Base-by-base conservation (phyloP, 208 protist genomes). In the Acanthamoeba lenticulata region DNA sequence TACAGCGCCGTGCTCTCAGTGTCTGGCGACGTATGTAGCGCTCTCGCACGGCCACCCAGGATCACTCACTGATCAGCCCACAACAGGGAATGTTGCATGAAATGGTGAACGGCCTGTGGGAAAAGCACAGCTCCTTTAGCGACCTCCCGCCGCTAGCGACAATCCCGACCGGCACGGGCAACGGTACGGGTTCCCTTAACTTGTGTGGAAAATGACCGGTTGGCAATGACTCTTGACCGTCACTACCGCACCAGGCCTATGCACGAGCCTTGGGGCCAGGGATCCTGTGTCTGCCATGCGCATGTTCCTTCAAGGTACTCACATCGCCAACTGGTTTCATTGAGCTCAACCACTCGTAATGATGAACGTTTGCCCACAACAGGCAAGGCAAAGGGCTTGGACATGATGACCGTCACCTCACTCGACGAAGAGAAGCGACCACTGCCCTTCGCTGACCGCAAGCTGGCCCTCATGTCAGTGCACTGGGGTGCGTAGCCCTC, bases 391-490 rank as follows among this genome's bases (percentile, higher is more conserved):
- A 38, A 29, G 11, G 77, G 77, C 6, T 60, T 86, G 44, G 77
- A 86, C 77, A 86, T 86, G 77, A 57, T 57, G 44, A 86, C 44
- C 2, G 77, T 86, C 7, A 86, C 77, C 6, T 86, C 77, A 5
- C n/a, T 86, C 7, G 77, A 86, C 21, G 77, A 86, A 24, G 55
- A 13, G 42, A 86, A 86, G 38, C 2, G 36, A 38, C 32, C 38
- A 27, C 45, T 17, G n/a, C 9, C 45, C 6, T 38, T 57, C 77
- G 34, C 44, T 1, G n/a, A 47, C 69, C 36, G 36, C 13, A 86
- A 86, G 77, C 45, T 86, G 15, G 77, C 77, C 24, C n/a, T 86
- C 45, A 86, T 86, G 77, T 86, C 77, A 4, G 77, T 86, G 42
- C 77, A 86, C 24, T 86, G 77, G 77, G 77, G 77, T 86, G 15